phyloP scores from a whole-genome alignment of 306 rosid species.

The Psophocarpus tetragonolobus region DNA sequence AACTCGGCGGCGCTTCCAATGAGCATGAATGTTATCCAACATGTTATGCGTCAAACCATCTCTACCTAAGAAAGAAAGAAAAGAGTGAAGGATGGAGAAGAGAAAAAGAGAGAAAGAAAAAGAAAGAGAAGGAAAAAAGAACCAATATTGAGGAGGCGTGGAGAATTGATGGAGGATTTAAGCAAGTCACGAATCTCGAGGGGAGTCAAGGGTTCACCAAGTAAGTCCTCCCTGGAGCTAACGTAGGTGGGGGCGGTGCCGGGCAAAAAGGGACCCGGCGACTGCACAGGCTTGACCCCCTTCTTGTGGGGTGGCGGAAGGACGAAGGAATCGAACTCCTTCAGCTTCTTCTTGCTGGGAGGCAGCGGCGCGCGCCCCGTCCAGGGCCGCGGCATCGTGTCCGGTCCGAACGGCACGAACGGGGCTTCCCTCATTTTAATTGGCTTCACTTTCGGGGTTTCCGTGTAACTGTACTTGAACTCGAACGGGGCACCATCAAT shows the following conservation, averaged over 20 bases:
- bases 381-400: conserved; percentile 78
- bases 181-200: conserved; percentile 62
- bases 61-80: conserved; percentile 62
- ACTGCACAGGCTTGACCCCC: conserved; percentile 85
- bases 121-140: not conserved
- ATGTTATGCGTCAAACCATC: conserved; percentile 98
- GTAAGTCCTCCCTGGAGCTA: conserved; percentile 65
- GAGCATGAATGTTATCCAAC: conserved; percentile 98
- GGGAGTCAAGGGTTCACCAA: conserved; percentile 75
- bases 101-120: not conserved
- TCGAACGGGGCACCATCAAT: conserved; percentile 78
- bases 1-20: conserved; percentile 90
- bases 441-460: conserved; percentile 79
- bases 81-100: not conserved
- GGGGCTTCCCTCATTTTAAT: conserved; percentile 74
- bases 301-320: conserved; percentile 84
- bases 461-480: conserved; percentile 95
- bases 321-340: conserved; percentile 80
- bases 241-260: conserved; percentile 75
- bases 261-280: conserved; percentile 76
- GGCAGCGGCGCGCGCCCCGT: conserved; percentile 87
- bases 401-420: conserved; percentile 70
- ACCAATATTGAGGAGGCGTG: conserved; percentile 70
- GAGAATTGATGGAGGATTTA: conserved; percentile 46
- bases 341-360: conserved; percentile 69